Evolutionary conservation across 495 filamentous ascomycete species (phyloP).

Genomic region (Pseudotulostoma volvatum): DNA sequence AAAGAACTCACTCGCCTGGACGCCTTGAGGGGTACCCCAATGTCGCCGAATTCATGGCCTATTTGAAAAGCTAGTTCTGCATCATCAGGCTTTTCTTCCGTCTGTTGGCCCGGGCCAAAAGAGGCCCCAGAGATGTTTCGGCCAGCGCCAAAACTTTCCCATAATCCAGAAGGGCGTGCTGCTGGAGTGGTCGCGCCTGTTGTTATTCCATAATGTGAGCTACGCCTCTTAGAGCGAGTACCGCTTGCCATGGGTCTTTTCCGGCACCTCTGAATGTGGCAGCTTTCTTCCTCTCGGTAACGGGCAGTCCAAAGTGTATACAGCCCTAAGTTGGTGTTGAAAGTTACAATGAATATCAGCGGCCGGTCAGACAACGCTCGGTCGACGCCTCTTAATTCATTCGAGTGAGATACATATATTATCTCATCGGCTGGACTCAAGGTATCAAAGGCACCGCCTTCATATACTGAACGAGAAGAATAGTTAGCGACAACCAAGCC

Average conservation of each 20-base stretch:
- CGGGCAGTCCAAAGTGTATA: constrained; percentile 67
- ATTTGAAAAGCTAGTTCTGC: constrained; percentile 55
- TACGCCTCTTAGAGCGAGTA: constrained; percentile 53
- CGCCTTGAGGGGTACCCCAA: constrained; percentile 49
- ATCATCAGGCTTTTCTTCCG: constrained; percentile 22
- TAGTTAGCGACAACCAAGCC: constrained; percentile 57
- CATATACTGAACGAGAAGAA: constrained; percentile 11
- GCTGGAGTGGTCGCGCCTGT: constrained; percentile 73
- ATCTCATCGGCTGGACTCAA: constrained; percentile 62
- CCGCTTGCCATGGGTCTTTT: constrained; percentile 26
- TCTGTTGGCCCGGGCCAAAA: constrained; percentile 22
- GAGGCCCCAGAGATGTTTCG: constrained; percentile 20
- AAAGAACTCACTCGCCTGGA: constrained; percentile 85
- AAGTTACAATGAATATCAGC: constrained; percentile 65
- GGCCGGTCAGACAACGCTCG: constrained; percentile 15
- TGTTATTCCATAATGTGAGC: constrained; percentile 66
- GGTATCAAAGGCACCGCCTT: constrained; percentile 25
- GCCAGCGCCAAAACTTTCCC: constrained; percentile 42
- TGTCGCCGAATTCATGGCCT: constrained; percentile 58
- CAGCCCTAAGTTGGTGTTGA: constrained; percentile 51
- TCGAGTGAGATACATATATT: constrained; percentile 50
- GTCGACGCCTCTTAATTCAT: constrained; percentile 29
- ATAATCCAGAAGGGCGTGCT: constrained; percentile 24
- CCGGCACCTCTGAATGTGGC: constrained; percentile 30
- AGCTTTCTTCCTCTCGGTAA: constrained; percentile 42